Evolutionary conservation across 2,329 filamentous ascomycete genomes (phyloP).

Genomic region (Colletotrichum viniferum): DNA sequence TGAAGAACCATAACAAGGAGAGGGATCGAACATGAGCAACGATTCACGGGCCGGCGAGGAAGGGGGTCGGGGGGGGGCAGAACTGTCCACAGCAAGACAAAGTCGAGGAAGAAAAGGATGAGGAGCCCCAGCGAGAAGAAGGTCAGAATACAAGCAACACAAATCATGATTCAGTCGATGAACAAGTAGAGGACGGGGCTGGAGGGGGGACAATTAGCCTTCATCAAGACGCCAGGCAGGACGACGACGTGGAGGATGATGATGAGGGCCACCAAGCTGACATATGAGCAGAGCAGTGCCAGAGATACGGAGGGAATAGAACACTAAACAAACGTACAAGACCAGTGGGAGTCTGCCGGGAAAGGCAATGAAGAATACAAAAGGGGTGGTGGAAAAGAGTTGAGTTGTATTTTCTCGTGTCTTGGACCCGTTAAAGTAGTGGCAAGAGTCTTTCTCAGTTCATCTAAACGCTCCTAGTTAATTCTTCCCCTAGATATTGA

Average conservation of each 20-base stretch:
- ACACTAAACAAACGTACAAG: not conserved
- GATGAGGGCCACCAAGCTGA: not conserved
- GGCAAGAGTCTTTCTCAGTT: fast-evolving
- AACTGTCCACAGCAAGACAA: not conserved
- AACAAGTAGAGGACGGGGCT: not conserved
- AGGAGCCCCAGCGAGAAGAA: not conserved
- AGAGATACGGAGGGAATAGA: not conserved
- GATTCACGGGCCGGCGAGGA: not conserved
- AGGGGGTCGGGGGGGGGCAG: not conserved
- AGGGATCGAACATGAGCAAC: not conserved
- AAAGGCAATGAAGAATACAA: not conserved
- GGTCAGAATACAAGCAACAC: not conserved
- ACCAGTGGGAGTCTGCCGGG: fast-evolving
- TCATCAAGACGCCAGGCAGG: not conserved
- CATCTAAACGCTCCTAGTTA: not conserved
- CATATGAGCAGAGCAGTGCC: not conserved
- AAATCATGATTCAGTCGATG: not conserved
- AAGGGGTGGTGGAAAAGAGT: not conserved
- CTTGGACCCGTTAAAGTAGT: not conserved
- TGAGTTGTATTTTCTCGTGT: not conserved
- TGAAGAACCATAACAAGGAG: not conserved
- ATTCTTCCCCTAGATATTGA: no score
- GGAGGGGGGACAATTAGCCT: not conserved
- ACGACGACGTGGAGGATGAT: not conserved
- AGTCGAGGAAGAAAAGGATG: not conserved